These are phyloP conservation scores for Wickerhamomyces bisporus DNA, from an alignment of 805 yeast species.

Conservation along the genomic window DNA sequence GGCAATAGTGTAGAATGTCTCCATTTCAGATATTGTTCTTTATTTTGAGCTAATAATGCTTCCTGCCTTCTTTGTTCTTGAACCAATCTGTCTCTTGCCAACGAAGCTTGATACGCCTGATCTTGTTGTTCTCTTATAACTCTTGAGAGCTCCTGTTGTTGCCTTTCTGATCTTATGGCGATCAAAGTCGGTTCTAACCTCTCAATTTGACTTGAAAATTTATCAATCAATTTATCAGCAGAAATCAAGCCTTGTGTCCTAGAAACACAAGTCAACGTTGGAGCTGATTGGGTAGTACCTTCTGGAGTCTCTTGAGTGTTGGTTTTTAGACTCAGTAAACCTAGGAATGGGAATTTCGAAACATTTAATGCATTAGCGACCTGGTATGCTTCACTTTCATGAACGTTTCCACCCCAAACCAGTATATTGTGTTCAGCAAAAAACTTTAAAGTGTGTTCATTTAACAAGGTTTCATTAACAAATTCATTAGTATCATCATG, in stretches of 20 bases:
- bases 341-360: constrained; percentile 76
- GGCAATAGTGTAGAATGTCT: constrained; percentile 30
- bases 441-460: constrained; percentile 42
- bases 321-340: constrained; percentile 66
- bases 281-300: constrained; percentile 47
- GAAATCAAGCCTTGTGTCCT: constrained; percentile 56
- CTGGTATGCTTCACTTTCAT: constrained; percentile 79
- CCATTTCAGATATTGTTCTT: constrained; percentile 46
- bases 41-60: constrained; percentile 18
- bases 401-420: constrained; percentile 85
- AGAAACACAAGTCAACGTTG: constrained; percentile 56
- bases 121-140: constrained; percentile 69
- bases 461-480: constrained; percentile 48
- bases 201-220: constrained; percentile 41
- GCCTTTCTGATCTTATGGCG: constrained; percentile 56
- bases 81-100: constrained; percentile 59
- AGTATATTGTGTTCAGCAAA: constrained; percentile 47
- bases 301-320: constrained; percentile 45
- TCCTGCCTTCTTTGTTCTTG: constrained; percentile 34
- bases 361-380: constrained; percentile 71
- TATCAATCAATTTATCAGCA: constrained; percentile 37
- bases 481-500: constrained; percentile 57
- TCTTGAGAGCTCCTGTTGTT: constrained; percentile 53
- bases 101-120: constrained; percentile 64
- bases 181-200: constrained; percentile 59